Evolutionary conservation across 805 yeast species (phyloP).

Genomic region (Clavispora santaluciae): DNA sequence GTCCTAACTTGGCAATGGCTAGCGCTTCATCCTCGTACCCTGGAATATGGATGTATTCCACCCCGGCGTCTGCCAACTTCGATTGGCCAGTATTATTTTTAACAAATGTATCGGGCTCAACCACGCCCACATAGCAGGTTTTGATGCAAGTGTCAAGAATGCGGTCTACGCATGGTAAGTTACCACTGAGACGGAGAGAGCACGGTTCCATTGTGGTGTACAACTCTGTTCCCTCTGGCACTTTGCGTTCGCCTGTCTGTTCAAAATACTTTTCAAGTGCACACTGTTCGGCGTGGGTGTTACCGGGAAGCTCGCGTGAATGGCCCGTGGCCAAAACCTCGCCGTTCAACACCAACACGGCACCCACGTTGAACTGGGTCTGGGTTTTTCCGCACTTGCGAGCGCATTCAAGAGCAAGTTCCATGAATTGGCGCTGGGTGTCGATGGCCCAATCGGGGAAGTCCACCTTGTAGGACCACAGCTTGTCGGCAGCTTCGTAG

Average conservation of each 20-base stretch:
- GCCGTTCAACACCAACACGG: slow-evolving; percentile 62
- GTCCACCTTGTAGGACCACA: slow-evolving; percentile 73
- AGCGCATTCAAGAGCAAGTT: slow-evolving; percentile 72
- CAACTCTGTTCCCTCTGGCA: slow-evolving; percentile 75
- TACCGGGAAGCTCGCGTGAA: slow-evolving; percentile 88
- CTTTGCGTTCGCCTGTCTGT: slow-evolving; percentile 27
- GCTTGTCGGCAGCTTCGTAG: slow-evolving; percentile 54
- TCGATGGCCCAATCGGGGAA: slow-evolving; percentile 80
- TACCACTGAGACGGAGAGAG: slow-evolving; percentile 82
- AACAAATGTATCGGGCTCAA: slow-evolving; percentile 90
- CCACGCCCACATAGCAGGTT: slow-evolving; percentile 85
- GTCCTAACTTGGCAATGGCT: slow-evolving; percentile 71
- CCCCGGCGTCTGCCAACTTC: slow-evolving; percentile 50
- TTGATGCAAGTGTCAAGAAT: slow-evolving; percentile 54
- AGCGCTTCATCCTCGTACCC: slow-evolving; percentile 75
- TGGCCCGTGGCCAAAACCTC: slow-evolving; percentile 73
- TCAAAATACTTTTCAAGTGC: slow-evolving; percentile 72
- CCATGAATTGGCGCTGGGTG: slow-evolving; percentile 60
- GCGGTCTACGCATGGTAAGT: slow-evolving; percentile 81
- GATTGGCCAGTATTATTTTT: slow-evolving; percentile 61
- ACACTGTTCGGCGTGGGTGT: slow-evolving; percentile 97
- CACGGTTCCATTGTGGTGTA: slow-evolving; percentile 99
- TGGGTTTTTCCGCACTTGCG: slow-evolving; percentile 72
- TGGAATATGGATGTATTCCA: slow-evolving; percentile 73
- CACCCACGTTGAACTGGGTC: slow-evolving; percentile 94